Base-by-base conservation (phyloP, 495 filamentous ascomycete species). In the Chaetomidium leptoderma region DNA sequence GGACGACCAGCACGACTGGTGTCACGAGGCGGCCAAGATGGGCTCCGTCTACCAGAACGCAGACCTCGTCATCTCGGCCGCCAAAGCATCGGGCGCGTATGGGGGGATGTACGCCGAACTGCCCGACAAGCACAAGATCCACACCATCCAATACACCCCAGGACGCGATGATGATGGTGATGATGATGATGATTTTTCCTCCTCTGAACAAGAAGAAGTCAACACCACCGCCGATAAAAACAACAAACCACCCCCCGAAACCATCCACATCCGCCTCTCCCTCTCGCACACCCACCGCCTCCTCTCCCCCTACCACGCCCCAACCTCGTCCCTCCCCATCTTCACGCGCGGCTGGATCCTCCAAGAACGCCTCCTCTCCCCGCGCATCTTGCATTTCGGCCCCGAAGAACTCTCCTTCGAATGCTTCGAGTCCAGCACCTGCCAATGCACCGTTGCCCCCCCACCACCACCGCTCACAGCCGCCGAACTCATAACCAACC, bases 1-100 rank as follows among this genome's bases (percentile, higher is more conserved):
- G 61, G 72, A 74, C 33, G 61, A 70, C 37, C 23, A 35, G 14
- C 13, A 33, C 16, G 60, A 63, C 4, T 63, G 60, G 60, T 42
- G 49, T 9, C 24, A 32, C 29, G 60, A 63, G 35, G 60, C 60
- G 6, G 40, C 50, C 16, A 29, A 19, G 21, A 63, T 63, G 60
- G 56, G 43, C 3, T 49, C 49, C 10, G 52, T 63, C 14, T 63
- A 45, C 23, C 53, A 58, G 7, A 44, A n/a, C 0, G 52, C 63
- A 3, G 27, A 8, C 13, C 30, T 65, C 8, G 63, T 63, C 9
- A 51, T 65, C 9, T 63, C 63, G 13, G 63, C 63, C n/a, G 43
- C 60, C 13, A 13, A 32, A 4, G 53, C 56, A 0, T 0, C 26
- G 0, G 36, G 29, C 10, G 56, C 60, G 1, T 21, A 63, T n/a